These are phyloP conservation scores for Echites panduratus DNA, from an alignment of 257 asterid species.

Conservation along the genomic window DNA sequence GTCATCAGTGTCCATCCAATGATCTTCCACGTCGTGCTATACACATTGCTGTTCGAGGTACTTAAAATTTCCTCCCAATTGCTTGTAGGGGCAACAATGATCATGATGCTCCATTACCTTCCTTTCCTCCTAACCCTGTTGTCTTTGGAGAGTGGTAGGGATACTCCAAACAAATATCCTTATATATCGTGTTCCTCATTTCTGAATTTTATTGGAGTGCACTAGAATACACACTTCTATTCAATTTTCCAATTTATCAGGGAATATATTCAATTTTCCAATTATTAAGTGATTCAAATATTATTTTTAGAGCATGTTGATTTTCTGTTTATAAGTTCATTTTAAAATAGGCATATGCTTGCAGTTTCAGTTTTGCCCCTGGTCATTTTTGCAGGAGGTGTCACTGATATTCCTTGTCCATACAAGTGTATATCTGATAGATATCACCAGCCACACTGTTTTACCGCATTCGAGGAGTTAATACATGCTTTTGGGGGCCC, in stretches of 20 bases:
- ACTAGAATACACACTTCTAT: not conserved
- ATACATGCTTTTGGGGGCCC: constrained; percentile 91
- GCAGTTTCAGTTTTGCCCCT: not conserved
- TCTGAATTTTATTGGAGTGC: constrained; percentile 4
- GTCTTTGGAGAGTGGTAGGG: not conserved
- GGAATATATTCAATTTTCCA: not conserved
- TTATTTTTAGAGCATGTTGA: not conserved
- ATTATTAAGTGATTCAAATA: not conserved
- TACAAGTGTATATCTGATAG: constrained; percentile 83
- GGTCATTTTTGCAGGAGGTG: constrained; percentile 56
- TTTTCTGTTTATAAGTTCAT: not conserved
- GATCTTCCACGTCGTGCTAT: constrained; percentile 77
- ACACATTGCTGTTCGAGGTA: constrained; percentile 67
- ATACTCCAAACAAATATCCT: not conserved
- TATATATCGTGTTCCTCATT: not conserved
- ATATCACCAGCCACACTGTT: constrained; percentile 81
- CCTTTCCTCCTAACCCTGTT: not conserved
- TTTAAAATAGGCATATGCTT: not conserved
- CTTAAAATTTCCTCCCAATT: constrained; percentile 3
- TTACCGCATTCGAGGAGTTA: constrained; percentile 81
- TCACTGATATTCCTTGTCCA: constrained; percentile 67
- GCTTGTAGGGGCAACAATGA: constrained; percentile 1
- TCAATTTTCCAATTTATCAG: not conserved
- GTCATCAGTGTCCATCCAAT: constrained; percentile 54
- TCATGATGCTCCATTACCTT: not conserved